Evolutionary conservation across 2,329 filamentous ascomycete genomes (phyloP), one percentile per base, ranked within the genome.

Genomic region (Dothistroma septosporum): DNA sequence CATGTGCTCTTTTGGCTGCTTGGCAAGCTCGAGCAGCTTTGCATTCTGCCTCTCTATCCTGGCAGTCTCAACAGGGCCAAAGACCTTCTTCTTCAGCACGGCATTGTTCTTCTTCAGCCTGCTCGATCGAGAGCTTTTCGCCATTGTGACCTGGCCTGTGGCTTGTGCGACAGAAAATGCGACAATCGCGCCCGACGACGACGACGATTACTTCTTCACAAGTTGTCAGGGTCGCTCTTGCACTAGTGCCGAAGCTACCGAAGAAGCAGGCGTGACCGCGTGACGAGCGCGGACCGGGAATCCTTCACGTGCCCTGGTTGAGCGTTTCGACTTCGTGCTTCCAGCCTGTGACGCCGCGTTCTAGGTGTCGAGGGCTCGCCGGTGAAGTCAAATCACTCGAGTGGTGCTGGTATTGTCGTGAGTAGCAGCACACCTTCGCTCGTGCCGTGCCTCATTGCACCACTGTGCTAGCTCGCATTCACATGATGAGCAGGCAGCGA

Each of bases 61-160:
- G 50, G 89, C 92, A 69, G 83, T 80, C 75, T 93, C 91, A 58
- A 87, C 86, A 16, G 93, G 93, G 1, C 88, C 90, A 77, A 96
- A 97, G 66, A 97, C 88, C 66, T 85, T 86, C 66, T 85, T 81
- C 76, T 92, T 92, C 66, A 96, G 83, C 70, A 85, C 87, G 68
- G 85, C 83, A 79, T 92, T 91, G 80, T 97, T 97, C 71, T 83
- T 82, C 80, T 97, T 97, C 70, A 82, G 86, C 67, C 84, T 81
- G 74, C 88, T 95, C 66, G 92, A 85, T 75, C 93, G 84, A 63
- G 89, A 81, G 74, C 90, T 89, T 76, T 96, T 97, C 24, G 92
- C 93, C 93, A 97, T 97, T 69, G 59, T 83, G 61, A 55, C 24
- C 48, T 64, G 58, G 8, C 12, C 28, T 61, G 56, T 48, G 60